Evolutionary conservation across 192 early-diverging fungal species (phyloP).

Genomic region (Mortierella claussenii): DNA sequence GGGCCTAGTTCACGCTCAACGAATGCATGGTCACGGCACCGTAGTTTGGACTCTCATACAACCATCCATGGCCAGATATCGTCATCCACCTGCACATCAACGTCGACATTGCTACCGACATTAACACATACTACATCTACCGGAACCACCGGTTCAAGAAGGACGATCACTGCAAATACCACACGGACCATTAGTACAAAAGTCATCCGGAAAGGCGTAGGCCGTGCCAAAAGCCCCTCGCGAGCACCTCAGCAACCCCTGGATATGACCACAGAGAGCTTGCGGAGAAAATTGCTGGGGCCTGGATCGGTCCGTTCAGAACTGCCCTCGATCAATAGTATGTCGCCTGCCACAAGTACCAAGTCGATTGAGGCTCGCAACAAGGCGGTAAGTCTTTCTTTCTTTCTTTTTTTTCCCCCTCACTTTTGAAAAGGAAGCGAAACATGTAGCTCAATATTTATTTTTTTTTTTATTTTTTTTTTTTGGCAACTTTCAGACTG

Average conservation of each 20-base stretch:
- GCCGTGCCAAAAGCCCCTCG: constrained; percentile 36
- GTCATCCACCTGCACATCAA: too few species aligned
- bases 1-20: background rate
- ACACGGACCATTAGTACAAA: too few species aligned
- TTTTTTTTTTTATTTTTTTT: background rate
- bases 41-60: constrained; percentile 18
- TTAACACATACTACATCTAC: too few species aligned
- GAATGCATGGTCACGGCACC: constrained; percentile 18
- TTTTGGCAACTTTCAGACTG: constrained; percentile 11
- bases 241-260: constrained; percentile 22
- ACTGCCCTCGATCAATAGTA: background rate
- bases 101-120: background rate
- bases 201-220: constrained; percentile 10
- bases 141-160: too few species aligned
- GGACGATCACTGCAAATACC: too few species aligned
- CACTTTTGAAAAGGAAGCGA: too few species aligned
- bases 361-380: constrained; percentile 42
- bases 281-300: constrained; percentile 27
- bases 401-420: background rate
- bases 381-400: constrained; percentile 17
- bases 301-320: constrained; percentile 23
- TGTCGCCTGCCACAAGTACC: background rate
- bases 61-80: too few species aligned
- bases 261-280: constrained; percentile 38
- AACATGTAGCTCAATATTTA: too few species aligned